Percentiles rank a stretch among this genome's conserved stretches.
These are phyloP conservation scores for Ajuga reptans DNA, from an alignment of 305 asterid genomes.

Conservation along the genomic window DNA sequence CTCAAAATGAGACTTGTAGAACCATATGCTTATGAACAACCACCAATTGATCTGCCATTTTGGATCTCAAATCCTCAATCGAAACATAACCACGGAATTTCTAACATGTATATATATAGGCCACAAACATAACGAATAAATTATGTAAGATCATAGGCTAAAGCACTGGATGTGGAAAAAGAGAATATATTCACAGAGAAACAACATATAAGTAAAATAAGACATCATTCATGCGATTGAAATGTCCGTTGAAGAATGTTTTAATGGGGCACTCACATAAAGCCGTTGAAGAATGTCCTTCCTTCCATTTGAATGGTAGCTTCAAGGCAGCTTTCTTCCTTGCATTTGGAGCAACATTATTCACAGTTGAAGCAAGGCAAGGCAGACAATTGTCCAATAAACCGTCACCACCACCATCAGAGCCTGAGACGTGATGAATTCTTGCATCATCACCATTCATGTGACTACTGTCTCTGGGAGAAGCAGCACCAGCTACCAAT, in stretches of 20 bases:
- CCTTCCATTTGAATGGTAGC: slow-evolving; percentile 80
- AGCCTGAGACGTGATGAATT: slow-evolving; percentile 26
- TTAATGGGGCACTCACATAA: slow-evolving; percentile 49
- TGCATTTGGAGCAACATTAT: slow-evolving; percentile 39
- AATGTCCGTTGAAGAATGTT: background rate
- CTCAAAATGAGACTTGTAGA: background rate
- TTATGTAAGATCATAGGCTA: too few species aligned
- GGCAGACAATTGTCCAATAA: slow-evolving; percentile 84
- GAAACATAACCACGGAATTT: too few species aligned
- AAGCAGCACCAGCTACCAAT: slow-evolving; percentile 17
- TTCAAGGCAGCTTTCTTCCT: slow-evolving; percentile 68
- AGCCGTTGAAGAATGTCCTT: slow-evolving; percentile 52
- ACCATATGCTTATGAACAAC: too few species aligned
- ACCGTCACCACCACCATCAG: slow-evolving; percentile 34
- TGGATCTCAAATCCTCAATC: too few species aligned
- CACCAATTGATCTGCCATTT: too few species aligned
- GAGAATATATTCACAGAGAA: background rate
- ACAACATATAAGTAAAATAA: background rate
- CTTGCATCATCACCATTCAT: slow-evolving; percentile 20
- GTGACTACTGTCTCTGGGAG: slow-evolving; percentile 25
- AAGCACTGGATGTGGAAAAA: too few species aligned
- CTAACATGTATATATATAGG: too few species aligned
- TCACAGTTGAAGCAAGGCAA: slow-evolving; percentile 71
- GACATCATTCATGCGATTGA: background rate
- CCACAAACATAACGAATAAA: too few species aligned